Evolutionary conservation across 371 early-diverging fungal species (phyloP).

Genomic region (Capillidium heterosporum): DNA sequence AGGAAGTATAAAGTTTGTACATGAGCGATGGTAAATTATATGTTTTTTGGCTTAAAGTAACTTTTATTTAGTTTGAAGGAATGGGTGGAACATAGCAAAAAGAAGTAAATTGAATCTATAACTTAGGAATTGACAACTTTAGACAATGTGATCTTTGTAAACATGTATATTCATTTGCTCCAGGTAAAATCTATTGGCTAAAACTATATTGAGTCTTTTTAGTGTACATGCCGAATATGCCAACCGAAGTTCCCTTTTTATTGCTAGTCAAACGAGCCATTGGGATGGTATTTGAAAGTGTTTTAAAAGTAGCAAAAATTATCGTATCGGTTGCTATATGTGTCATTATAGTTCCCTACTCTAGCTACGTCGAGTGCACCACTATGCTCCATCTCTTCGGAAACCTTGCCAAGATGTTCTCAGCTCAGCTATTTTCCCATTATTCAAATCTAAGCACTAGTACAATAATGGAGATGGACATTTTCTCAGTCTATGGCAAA

Average conservation of each 20-base stretch:
- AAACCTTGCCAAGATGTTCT: no score
- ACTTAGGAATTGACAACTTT: background rate
- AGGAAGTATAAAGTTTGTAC: constrained; percentile 79
- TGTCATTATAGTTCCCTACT: no score
- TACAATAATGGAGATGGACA: no score
- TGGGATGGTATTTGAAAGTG: no score
- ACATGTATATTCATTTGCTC: constrained; percentile 64
- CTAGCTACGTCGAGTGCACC: no score
- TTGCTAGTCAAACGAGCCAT: no score
- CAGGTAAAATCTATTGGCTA: constrained; percentile 31
- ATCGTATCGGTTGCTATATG: no score
- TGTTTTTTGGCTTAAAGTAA: background rate
- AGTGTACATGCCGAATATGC: constrained; percentile 60
- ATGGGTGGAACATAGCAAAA: constrained; percentile 75
- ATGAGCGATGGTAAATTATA: constrained; percentile 57
- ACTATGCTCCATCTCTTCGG: constrained; percentile 14
- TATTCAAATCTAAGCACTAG: no score
- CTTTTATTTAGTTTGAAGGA: constrained; percentile 39
- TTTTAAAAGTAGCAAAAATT: no score
- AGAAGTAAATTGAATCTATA: constrained; percentile 24
- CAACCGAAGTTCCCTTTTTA: constrained; percentile 31
- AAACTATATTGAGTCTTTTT: background rate
- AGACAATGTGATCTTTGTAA: constrained; percentile 84
- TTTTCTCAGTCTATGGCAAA: no score
- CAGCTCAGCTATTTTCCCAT: no score